These are phyloP conservation scores for Myochromella boudieri DNA, from an alignment of 768 basidiomycete genomes.

Conservation along the genomic window DNA sequence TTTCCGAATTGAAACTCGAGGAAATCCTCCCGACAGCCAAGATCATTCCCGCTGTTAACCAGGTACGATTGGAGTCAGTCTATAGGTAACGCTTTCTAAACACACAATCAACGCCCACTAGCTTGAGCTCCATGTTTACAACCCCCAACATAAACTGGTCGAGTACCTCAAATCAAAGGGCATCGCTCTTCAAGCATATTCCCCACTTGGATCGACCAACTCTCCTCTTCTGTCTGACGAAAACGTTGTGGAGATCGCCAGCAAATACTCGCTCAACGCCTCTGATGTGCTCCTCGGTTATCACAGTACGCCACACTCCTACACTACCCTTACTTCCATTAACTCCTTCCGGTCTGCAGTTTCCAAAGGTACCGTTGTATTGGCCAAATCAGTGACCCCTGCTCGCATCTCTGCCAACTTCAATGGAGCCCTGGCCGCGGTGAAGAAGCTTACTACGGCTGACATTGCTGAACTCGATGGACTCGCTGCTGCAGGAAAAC, in stretches of 20 bases:
- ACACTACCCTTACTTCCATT: neutral
- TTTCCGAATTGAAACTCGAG: conserved; percentile 65
- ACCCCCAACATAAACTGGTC: conserved; percentile 70
- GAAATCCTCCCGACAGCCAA: conserved; percentile 66
- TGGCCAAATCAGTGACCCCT: conserved; percentile 80
- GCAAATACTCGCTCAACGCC: conserved; percentile 51
- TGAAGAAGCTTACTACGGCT: conserved; percentile 41
- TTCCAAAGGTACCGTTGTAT: conserved; percentile 59
- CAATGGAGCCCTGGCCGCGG: conserved; percentile 47
- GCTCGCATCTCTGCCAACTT: conserved; percentile 64
- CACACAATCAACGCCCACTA: conserved; percentile 26
- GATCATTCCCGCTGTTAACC: conserved; percentile 72
- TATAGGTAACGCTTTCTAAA: too few species aligned
- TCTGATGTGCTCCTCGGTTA: conserved; percentile 64
- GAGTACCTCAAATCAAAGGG: conserved; percentile 61
- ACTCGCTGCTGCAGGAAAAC: conserved; percentile 61
- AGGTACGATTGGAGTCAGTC: too few species aligned
- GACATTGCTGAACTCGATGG: conserved; percentile 60
- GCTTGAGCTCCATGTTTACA: conserved; percentile 75
- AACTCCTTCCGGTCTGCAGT: conserved; percentile 35
- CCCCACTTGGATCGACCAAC: conserved; percentile 71
- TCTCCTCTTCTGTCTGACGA: conserved; percentile 68
- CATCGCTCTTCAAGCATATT: conserved; percentile 78
- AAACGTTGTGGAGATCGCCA: conserved; percentile 56
- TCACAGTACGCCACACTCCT: conserved; percentile 38